Percentiles rank a stretch among this genome's conserved stretches.
phyloP scores from a whole-genome alignment of 805 yeast genomes.

The Spathaspora sp. region DNA sequence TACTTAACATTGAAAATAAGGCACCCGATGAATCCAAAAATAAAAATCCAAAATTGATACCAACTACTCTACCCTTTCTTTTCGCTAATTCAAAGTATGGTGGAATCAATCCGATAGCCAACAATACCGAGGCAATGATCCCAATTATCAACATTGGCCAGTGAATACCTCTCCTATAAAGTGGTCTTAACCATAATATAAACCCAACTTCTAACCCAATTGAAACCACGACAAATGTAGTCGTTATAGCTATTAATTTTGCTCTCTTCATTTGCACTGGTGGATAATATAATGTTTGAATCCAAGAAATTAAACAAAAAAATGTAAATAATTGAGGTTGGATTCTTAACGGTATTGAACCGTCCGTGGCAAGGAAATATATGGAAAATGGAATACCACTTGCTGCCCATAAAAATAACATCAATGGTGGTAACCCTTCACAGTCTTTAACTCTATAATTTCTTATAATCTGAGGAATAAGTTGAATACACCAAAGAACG shows the following conservation, averaged over 20 bases:
- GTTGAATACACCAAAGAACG: slow-evolving; percentile 87
- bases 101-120: slow-evolving; percentile 79
- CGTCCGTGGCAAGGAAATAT: slow-evolving; percentile 70
- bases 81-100: slow-evolving; percentile 84
- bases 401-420: slow-evolving; percentile 78
- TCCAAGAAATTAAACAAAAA: slow-evolving; percentile 66
- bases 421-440: slow-evolving; percentile 81
- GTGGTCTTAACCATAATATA: slow-evolving; percentile 63
- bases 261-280: slow-evolving; percentile 45
- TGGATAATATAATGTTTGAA: slow-evolving; percentile 62
- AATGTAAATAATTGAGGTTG: slow-evolving; percentile 84
- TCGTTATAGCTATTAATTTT: slow-evolving; percentile 34
- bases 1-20: slow-evolving; percentile 60
- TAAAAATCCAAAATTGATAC: slow-evolving; percentile 80
- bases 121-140: slow-evolving; percentile 67
- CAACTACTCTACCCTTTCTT: slow-evolving; percentile 80
- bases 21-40: slow-evolving; percentile 81
- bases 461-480: slow-evolving; percentile 77
- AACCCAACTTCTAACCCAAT: slow-evolving; percentile 68
- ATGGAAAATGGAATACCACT: slow-evolving; percentile 82
- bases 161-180: slow-evolving; percentile 43
- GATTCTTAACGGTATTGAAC: slow-evolving; percentile 73
- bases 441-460: slow-evolving; percentile 77
- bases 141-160: slow-evolving; percentile 88
- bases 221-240: slow-evolving; percentile 37